Conservation (phyloP, 2,329 filamentous ascomycete species). For the Botryotinia calthae region DNA sequence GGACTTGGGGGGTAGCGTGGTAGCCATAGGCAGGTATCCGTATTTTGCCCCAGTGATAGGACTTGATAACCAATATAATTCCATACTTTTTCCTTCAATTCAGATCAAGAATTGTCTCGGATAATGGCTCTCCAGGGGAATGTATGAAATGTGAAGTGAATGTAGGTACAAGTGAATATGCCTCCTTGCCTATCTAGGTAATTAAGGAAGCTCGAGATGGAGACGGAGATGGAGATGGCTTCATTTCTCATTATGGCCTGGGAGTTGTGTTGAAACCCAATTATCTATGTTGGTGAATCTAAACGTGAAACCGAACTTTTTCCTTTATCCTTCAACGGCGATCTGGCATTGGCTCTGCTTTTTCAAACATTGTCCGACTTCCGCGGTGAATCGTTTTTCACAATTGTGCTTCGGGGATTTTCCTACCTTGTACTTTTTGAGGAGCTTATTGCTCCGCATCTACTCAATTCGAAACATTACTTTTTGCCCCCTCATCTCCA, state of each 20-base stretch:
- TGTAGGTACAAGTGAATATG: neutral
- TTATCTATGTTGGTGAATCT: neutral
- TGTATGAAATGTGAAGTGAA: neutral
- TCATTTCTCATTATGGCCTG: neutral
- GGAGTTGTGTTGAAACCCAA: neutral
- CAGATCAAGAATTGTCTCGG: neutral
- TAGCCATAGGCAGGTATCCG: neutral
- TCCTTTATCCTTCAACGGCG: neutral
- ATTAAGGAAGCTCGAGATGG: neutral
- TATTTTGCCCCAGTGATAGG: neutral
- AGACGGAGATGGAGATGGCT: neutral
- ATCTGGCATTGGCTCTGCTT: neutral
- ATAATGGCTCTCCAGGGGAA: neutral
- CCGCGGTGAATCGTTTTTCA: neutral
- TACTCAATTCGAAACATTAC: conserved; percentile 2
- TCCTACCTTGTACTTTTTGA: neutral
- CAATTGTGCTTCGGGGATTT: neutral
- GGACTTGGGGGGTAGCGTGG: neutral
- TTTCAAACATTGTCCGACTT: neutral
- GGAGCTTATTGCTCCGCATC: neutral
- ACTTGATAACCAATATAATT: neutral
- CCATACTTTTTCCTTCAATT: neutral
- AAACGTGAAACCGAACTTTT: neutral
- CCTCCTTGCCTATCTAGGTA: too few relatives aligned
- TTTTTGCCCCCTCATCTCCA: neutral